Conservation (phyloP, 2,329 filamentous ascomycete species). For the Fusarium cyanostomum region DNA sequence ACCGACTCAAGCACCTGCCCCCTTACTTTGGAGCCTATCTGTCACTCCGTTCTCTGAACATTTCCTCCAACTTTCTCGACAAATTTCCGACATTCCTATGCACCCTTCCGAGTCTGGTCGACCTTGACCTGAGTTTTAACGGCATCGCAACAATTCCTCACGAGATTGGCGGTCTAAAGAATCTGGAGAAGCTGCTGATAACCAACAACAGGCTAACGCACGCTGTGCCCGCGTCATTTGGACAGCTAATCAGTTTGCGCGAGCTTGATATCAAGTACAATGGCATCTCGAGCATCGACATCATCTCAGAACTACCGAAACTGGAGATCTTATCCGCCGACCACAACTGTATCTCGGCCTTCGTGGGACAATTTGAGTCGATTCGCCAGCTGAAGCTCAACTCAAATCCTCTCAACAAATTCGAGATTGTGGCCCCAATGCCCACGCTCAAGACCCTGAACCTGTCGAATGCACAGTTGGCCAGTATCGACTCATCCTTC, state of each 20-base stretch:
- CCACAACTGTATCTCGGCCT: slow-evolving; percentile 91
- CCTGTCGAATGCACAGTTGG: slow-evolving; percentile 88
- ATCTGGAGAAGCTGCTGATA: slow-evolving; percentile 88
- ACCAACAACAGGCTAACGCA: slow-evolving; percentile 92
- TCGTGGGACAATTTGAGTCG: slow-evolving; percentile 86
- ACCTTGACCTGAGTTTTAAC: slow-evolving; percentile 98
- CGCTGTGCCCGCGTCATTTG: slow-evolving; percentile 77
- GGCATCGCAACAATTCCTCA: slow-evolving; percentile 81
- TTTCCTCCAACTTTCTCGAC: slow-evolving; percentile 92
- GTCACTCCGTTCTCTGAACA: slow-evolving; percentile 81
- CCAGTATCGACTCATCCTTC: slow-evolving; percentile 89
- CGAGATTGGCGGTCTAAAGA: slow-evolving; percentile 78
- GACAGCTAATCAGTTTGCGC: slow-evolving; percentile 78
- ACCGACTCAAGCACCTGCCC: slow-evolving; percentile 82
- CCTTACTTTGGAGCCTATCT: slow-evolving; percentile 84
- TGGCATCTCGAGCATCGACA: slow-evolving; percentile 85
- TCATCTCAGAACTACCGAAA: slow-evolving; percentile 83
- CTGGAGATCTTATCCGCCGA: slow-evolving; percentile 90
- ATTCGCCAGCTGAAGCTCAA: slow-evolving; percentile 89
- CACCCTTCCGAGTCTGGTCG: slow-evolving; percentile 82
- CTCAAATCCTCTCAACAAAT: slow-evolving; percentile 94
- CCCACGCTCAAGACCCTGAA: slow-evolving; percentile 88
- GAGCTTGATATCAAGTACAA: slow-evolving; percentile 98
- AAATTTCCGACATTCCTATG: slow-evolving; percentile 88
- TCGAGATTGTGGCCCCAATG: slow-evolving; percentile 80